These are phyloP conservation scores for Diaporthe caulivora DNA, from an alignment of 2,329 filamentous ascomycete genomes.

Conservation along the genomic window DNA sequence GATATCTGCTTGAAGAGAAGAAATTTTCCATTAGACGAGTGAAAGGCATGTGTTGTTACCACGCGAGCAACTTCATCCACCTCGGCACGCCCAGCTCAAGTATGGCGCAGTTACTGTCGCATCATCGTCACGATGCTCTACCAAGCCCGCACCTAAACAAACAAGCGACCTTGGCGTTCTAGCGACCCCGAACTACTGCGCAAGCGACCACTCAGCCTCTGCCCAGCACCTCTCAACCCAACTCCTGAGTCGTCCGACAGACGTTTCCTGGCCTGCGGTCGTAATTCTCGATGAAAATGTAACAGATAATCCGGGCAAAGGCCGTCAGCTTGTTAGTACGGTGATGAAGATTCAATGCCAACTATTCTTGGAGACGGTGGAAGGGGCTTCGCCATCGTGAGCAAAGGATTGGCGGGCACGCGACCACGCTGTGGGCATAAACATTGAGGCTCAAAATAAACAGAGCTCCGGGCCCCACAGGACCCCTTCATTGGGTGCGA, in stretches of 20 bases:
- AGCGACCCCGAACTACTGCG: slow-evolving; percentile 1
- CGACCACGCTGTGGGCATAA: background rate
- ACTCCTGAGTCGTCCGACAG: slow-evolving; percentile 18
- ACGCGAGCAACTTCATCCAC: background rate
- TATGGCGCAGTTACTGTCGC: slow-evolving; percentile 19
- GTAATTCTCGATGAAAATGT: background rate
- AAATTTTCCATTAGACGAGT: background rate
- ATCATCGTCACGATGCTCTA: slow-evolving; percentile 25
- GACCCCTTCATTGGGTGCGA: slow-evolving; percentile 15
- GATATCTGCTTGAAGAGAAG: background rate
- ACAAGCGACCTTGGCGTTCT: slow-evolving; percentile 18
- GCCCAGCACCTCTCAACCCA: background rate
- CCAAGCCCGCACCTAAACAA: slow-evolving; percentile 17
- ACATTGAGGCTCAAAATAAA: slow-evolving; percentile 23
- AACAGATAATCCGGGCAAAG: background rate
- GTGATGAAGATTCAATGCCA: background rate
- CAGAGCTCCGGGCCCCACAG: slow-evolving; percentile 12
- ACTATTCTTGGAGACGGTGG: slow-evolving; percentile 33
- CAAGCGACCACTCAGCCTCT: slow-evolving; percentile 1
- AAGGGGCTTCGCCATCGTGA: background rate
- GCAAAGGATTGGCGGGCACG: background rate
- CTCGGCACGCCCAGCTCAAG: slow-evolving; percentile 9
- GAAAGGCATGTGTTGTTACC: background rate
- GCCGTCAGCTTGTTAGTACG: background rate
- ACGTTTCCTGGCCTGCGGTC: background rate